Conservation (phyloP, 768 basidiomycete species). For the Lactarius psammicola region DNA sequence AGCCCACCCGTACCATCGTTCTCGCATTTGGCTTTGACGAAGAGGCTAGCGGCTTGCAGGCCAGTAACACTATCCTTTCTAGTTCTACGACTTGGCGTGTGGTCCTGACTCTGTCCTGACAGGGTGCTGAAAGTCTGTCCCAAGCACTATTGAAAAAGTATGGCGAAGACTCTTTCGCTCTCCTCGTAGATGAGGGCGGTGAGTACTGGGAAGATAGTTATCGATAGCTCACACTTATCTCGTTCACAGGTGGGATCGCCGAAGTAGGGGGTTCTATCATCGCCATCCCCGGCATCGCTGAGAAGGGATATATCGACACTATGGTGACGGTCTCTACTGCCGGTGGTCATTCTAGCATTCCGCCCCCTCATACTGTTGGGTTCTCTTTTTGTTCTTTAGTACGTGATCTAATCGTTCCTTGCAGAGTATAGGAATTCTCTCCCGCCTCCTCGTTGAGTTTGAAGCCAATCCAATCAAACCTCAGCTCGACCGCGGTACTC, state of each 20-base stretch:
- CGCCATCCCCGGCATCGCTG: conserved; percentile 62
- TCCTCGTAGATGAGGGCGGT: conserved; percentile 90
- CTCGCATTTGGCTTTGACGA: conserved; percentile 44
- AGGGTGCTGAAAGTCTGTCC: conserved; percentile 57
- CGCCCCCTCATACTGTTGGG: conserved; percentile 73
- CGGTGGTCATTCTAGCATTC: conserved; percentile 86
- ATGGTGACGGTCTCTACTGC: conserved; percentile 61
- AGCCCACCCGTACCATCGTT: conserved; percentile 37
- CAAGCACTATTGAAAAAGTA: conserved; percentile 55
- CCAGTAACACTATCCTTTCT: conserved; percentile 6
- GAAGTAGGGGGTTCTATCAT: conserved; percentile 54
- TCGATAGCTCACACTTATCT: not conserved
- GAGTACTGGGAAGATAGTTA: conserved; percentile 27
- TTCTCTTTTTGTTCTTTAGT: not conserved
- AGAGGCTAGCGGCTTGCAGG: conserved; percentile 36
- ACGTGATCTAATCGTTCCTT: not conserved
- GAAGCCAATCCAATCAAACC: conserved; percentile 25
- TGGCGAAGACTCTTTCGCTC: conserved; percentile 67
- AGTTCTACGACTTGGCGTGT: not conserved
- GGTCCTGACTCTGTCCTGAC: not conserved
- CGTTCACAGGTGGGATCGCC: conserved; percentile 46
- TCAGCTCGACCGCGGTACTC: conserved; percentile 36
- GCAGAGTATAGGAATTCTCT: conserved; percentile 72
- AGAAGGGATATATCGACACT: conserved; percentile 71
- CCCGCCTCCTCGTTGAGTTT: conserved; percentile 35